phyloP scores from a whole-genome alignment of 257 asterid genomes.

The Ehretia macrophylla region DNA sequence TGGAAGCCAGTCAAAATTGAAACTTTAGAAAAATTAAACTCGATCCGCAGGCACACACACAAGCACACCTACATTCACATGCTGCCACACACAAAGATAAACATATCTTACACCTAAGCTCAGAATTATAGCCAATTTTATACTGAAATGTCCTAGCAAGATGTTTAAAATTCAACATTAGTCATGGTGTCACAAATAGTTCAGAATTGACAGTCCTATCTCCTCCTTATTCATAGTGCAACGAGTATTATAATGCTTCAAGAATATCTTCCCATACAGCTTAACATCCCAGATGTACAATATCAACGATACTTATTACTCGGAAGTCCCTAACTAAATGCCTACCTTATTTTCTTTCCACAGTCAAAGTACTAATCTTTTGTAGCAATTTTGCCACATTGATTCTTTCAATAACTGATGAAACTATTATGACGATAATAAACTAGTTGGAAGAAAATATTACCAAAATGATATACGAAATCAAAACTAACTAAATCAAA shows the following conservation, averaged over 20 bases:
- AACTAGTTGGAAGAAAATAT: background rate
- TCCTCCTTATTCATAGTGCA: too few relatives aligned
- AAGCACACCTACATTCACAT: slow-evolving; percentile 3
- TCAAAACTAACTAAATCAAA: background rate
- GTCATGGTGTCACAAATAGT: too few relatives aligned
- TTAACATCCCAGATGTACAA: too few relatives aligned
- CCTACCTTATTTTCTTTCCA: too few relatives aligned
- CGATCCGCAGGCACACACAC: background rate
- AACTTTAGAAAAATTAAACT: slow-evolving; percentile 37
- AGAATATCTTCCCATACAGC: too few relatives aligned
- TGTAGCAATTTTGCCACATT: too few relatives aligned
- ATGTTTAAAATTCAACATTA: background rate
- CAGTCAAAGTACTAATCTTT: too few relatives aligned
- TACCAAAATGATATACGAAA: background rate
- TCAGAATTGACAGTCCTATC: too few relatives aligned
- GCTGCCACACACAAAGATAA: background rate
- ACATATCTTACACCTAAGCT: background rate
- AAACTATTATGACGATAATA: background rate
- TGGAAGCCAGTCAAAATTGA: slow-evolving; percentile 58
- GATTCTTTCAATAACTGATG: too few relatives aligned
- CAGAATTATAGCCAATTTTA: background rate
- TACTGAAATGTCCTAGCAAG: background rate
- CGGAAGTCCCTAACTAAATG: too few relatives aligned
- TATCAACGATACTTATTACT: too few relatives aligned
- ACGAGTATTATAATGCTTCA: too few relatives aligned